phyloP scores from a whole-genome alignment of 225 moss, liverwort and hornwort species.

The Physcomitrium patens region DNA sequence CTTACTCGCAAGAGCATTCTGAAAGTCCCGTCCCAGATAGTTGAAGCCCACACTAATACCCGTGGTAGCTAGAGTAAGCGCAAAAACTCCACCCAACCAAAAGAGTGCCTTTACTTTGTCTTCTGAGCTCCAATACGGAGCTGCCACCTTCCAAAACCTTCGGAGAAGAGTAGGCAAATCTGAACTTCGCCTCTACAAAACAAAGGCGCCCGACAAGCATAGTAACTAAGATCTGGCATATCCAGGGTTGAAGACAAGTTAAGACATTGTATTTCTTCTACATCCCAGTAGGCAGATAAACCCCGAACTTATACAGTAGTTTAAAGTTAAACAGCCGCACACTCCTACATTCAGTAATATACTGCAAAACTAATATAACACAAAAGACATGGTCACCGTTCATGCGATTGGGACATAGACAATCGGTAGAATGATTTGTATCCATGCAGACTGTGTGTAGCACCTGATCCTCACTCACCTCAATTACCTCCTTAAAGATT shows the following conservation, averaged over 20 bases:
- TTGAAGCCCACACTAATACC: constrained; percentile 97
- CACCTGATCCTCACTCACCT: constrained; percentile 15
- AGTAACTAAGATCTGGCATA: constrained; percentile 26
- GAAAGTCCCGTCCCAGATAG: constrained; percentile 95
- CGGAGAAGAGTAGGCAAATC: constrained; percentile 72
- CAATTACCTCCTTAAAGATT: not conserved
- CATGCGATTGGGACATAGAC: constrained; percentile 9
- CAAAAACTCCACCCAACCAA: constrained; percentile 76
- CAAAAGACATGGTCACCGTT: constrained; percentile 19
- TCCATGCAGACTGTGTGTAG: constrained; percentile 10
- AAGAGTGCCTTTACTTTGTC: constrained; percentile 84
- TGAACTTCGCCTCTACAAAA: constrained; percentile 66
- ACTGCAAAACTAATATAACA: not conserved
- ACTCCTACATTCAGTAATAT: constrained; percentile 10
- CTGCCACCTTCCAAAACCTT: constrained; percentile 87
- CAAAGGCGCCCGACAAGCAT: constrained; percentile 21
- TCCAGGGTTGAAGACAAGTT: constrained; percentile 14
- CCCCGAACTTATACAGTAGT: constrained; percentile 19
- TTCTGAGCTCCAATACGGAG: constrained; percentile 94
- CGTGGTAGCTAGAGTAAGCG: constrained; percentile 90
- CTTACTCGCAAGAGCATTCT: constrained; percentile 97
- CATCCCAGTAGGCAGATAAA: constrained; percentile 21
- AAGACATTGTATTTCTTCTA: constrained; percentile 25
- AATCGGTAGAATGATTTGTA: constrained; percentile 21
- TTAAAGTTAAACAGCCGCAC: constrained; percentile 12